phyloP scores from a whole-genome alignment of 805 yeast genomes.

The Vanderwaltozyma verrucispora region DNA sequence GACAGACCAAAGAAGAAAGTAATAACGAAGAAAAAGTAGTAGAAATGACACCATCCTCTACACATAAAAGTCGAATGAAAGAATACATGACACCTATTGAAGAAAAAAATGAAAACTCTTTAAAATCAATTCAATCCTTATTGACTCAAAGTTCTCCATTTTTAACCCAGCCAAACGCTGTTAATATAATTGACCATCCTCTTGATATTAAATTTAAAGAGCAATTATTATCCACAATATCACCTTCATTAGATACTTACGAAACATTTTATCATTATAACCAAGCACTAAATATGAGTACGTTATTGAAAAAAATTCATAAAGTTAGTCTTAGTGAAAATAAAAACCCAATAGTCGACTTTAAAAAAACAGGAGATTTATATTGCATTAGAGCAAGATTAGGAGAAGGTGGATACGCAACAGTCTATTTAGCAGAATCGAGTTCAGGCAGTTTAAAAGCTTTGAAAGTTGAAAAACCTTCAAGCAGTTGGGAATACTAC shows the following conservation, averaged over 20 bases:
- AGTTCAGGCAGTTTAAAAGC: slow-evolving; percentile 49
- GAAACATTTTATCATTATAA: slow-evolving; percentile 26
- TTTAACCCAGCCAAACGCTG: slow-evolving; percentile 18
- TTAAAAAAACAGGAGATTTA: slow-evolving; percentile 26
- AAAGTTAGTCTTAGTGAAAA: slow-evolving; percentile 30
- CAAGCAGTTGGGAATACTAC: slow-evolving; percentile 74
- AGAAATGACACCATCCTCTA: neutral
- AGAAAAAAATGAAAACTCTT: slow-evolving; percentile 16
- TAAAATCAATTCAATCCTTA: neutral
- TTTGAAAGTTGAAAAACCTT: slow-evolving; percentile 60
- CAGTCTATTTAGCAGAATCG: slow-evolving; percentile 61
- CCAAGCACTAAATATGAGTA: slow-evolving; percentile 28
- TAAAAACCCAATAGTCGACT: slow-evolving; percentile 27
- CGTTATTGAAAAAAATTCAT: slow-evolving; percentile 30
- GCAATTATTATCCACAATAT: slow-evolving; percentile 30
- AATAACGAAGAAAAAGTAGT: neutral
- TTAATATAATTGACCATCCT: slow-evolving; percentile 31
- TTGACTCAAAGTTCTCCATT: slow-evolving; percentile 18
- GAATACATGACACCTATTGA: slow-evolving; percentile 24
- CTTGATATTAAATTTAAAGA: slow-evolving; percentile 33
- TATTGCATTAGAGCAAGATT: slow-evolving; percentile 36
- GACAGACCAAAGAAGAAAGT: neutral
- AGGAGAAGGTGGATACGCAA: slow-evolving; percentile 77
- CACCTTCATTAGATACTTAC: slow-evolving; percentile 29
- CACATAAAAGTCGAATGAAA: neutral